phyloP scores from a whole-genome alignment of 768 basidiomycete species.

The Leccinum longicurvipes region DNA sequence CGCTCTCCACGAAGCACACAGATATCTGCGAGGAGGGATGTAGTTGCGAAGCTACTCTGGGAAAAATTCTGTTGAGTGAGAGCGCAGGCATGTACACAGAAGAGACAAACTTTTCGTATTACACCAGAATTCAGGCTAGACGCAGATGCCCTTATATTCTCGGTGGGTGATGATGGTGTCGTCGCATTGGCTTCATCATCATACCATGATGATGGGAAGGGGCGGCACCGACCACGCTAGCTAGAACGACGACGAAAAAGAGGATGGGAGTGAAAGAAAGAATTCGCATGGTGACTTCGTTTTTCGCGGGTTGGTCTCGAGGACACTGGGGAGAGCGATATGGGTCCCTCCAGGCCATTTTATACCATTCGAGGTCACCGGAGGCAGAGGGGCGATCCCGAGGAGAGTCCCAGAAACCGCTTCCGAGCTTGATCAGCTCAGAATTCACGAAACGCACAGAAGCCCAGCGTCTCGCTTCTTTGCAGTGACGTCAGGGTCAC shows the following conservation, averaged over 20 bases:
- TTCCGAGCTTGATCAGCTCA: background rate
- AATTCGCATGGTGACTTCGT: constrained; percentile 4
- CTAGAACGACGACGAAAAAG: constrained; percentile 1
- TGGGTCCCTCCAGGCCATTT: background rate
- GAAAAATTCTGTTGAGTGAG: background rate
- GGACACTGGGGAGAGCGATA: background rate
- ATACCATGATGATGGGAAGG: background rate
- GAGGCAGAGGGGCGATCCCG: background rate
- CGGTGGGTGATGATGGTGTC: background rate
- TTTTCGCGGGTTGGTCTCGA: background rate
- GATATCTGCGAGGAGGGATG: background rate
- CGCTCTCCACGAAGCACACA: background rate
- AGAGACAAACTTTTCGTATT: background rate
- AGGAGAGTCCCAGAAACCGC: background rate
- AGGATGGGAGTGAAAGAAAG: background rate
- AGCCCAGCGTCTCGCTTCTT: background rate
- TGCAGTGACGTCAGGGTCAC: background rate
- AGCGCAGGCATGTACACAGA: background rate
- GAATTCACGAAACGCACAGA: background rate
- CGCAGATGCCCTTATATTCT: background rate
- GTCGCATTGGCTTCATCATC: background rate
- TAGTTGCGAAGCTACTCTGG: background rate
- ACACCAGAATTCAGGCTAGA: background rate
- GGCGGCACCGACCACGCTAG: background rate
- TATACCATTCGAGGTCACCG: constrained; percentile 1